These are phyloP conservation scores for Elongisporangium undulatum DNA, from an alignment of 352 stramenopile genomes.

Conservation along the genomic window DNA sequence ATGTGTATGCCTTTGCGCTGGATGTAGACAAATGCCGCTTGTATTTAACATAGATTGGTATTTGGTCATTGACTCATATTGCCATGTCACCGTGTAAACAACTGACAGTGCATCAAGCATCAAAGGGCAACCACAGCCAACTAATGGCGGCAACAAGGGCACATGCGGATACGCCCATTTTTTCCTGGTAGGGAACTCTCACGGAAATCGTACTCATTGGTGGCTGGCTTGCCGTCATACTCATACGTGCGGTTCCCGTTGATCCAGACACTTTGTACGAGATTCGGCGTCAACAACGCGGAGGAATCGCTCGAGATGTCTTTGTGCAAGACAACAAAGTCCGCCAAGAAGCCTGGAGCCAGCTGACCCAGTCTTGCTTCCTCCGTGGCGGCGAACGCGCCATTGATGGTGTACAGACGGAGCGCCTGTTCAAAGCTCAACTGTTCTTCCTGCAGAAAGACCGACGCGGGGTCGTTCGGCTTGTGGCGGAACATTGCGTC, in stretches of 20 bases:
- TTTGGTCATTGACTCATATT: too few relatives aligned
- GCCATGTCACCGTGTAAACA: background rate
- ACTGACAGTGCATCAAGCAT: background rate
- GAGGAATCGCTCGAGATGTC: conserved; percentile 42
- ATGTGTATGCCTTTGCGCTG: background rate
- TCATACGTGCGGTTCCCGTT: conserved; percentile 49
- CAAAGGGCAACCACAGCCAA: background rate
- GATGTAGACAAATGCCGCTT: background rate
- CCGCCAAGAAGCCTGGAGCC: conserved; percentile 39
- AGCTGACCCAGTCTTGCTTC: conserved; percentile 52
- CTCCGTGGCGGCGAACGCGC: conserved; percentile 57
- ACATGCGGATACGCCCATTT: conserved; percentile 63
- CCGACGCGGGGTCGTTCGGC: conserved; percentile 32
- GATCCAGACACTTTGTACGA: conserved; percentile 68
- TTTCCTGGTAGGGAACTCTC: conserved; percentile 64
- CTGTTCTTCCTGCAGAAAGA: conserved; percentile 57
- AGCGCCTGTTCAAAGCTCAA: conserved; percentile 77
- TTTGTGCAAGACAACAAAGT: conserved; percentile 71
- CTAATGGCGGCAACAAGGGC: conserved; percentile 48
- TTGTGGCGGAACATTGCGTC: conserved; percentile 80
- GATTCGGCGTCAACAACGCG: conserved; percentile 32
- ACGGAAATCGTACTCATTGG: conserved; percentile 33
- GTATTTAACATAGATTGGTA: background rate
- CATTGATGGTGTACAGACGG: conserved; percentile 77
- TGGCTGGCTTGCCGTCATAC: conserved; percentile 20